phyloP scores from a whole-genome alignment of 2,329 filamentous ascomycete genomes.

The Colletotrichum magnum region DNA sequence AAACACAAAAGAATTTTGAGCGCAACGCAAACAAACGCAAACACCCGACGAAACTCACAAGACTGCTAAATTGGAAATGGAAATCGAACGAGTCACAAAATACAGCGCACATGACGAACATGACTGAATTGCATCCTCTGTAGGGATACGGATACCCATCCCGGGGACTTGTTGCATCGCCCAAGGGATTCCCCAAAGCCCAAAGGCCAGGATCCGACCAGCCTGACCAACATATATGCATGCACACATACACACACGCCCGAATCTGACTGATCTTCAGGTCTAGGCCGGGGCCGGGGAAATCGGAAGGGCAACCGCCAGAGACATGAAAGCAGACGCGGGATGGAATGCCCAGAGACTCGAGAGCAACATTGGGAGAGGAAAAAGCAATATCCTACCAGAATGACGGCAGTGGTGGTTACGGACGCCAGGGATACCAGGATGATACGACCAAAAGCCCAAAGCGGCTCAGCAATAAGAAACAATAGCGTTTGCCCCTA shows the following conservation, averaged over 20 bases:
- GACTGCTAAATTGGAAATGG: slow-evolving; percentile 9
- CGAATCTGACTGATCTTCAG: slow-evolving; percentile 36
- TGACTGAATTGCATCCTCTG: too few species aligned
- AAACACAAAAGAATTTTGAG: too few species aligned
- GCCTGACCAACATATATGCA: slow-evolving; percentile 12
- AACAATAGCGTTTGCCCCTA: slow-evolving; percentile 3
- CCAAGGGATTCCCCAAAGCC: not conserved
- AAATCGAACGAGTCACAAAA: slow-evolving; percentile 6
- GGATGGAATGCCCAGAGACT: not conserved
- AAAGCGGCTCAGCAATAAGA: slow-evolving; percentile 17
- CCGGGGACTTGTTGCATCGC: too few species aligned
- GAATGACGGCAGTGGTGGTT: slow-evolving; percentile 16
- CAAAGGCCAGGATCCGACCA: not conserved
- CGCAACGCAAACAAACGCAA: slow-evolving; percentile 11
- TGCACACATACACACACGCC: not conserved
- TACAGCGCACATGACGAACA: too few species aligned
- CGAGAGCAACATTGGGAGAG: not conserved
- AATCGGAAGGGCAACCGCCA: slow-evolving; percentile 26
- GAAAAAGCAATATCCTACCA: not conserved
- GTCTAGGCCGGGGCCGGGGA: slow-evolving; percentile 23
- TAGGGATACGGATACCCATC: too few species aligned
- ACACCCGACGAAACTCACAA: not conserved
- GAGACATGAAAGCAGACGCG: not conserved
- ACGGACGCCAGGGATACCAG: not conserved
- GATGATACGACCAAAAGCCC: not conserved